Evolutionary conservation across 2,329 filamentous ascomycete species (phyloP), one percentile per base, ranked within the genome.

Genomic region (Xylariales sp.): DNA sequence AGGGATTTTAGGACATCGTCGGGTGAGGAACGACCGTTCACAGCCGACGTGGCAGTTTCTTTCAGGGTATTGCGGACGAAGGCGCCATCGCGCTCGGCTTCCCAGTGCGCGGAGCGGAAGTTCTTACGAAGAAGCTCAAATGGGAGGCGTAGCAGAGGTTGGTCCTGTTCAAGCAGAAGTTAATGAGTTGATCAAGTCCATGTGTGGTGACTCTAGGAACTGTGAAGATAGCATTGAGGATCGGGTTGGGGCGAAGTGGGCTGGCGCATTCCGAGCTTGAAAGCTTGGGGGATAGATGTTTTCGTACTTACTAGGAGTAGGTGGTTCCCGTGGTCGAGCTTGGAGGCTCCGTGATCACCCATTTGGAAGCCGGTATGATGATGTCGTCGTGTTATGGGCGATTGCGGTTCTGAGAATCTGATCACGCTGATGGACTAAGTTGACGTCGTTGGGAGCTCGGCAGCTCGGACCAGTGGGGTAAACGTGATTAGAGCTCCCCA

Each of bases 101-200:
- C 72, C 57, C 84, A 82, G 60, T 89, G 86, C 31, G 86, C 86
- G 3, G 84, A 81, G 56, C 95, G 93, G 68, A 97, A 94, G 68
- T 95, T 97, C 62, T 93, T 91, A 42, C 89, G 85, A 16, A 94
- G 82, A 43, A 96, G 84, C 61, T 97, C 93, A 65, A 91, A 85
- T 14, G 93, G 93, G 16, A 97, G 80, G 24, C 90, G 88, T 51
- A 98, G 81, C 51, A 97, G 85, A 4, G 91, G 86, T 76, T 97
- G 91, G 59, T 98, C 93, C 89, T 91, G 50, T 16, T n/a, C 20
- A 37, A 18, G 18, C 9, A 1, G 3, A 16, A 10, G 22, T 11
- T 8, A 15, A 10, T 18, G 18, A 14, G 20, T 25, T 40, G 38
- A 44, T 31, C 28, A 41, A 27, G 12, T 8, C 19, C 6, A 31